phyloP scores from a whole-genome alignment of 2,329 filamentous ascomycete genomes.

The Talaromyces albobiverticillius region DNA sequence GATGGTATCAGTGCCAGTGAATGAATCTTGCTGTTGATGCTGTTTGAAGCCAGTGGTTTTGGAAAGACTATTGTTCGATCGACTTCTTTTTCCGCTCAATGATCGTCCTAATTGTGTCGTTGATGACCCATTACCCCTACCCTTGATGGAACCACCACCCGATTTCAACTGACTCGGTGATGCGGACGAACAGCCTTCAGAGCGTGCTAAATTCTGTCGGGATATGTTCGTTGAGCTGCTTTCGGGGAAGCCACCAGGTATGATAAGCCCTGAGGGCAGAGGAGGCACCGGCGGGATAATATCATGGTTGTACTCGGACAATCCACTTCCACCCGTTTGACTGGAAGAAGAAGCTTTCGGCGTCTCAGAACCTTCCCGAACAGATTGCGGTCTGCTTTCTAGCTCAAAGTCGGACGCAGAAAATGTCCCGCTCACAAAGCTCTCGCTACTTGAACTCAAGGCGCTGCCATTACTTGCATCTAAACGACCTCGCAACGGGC shows the following conservation, averaged over 20 bases:
- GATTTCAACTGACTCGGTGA: conserved; percentile 19
- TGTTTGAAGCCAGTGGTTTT: conserved; percentile 13
- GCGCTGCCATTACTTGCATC: conserved; percentile 30
- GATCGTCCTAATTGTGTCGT: conserved; percentile 23
- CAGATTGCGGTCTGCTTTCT: conserved; percentile 28
- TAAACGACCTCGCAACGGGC: conserved; percentile 41
- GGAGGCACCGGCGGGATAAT: conserved; percentile 47
- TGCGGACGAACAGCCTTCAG: conserved; percentile 32
- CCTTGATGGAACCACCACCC: conserved; percentile 19
- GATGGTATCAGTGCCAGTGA: neutral
- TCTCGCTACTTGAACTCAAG: conserved; percentile 42
- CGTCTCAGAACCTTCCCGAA: conserved; percentile 30
- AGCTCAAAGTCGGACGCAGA: conserved; percentile 34
- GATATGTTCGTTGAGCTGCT: conserved; percentile 18
- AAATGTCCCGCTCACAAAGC: conserved; percentile 41
- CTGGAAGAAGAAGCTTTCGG: conserved; percentile 24
- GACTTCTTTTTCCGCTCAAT: conserved; percentile 33
- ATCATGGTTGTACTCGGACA: conserved; percentile 21
- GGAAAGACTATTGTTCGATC: conserved; percentile 30
- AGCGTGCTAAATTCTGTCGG: conserved; percentile 25
- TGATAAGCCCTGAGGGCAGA: conserved; percentile 38
- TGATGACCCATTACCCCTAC: conserved; percentile 19
- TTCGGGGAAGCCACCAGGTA: conserved; percentile 43
- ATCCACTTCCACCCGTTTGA: conserved; percentile 12
- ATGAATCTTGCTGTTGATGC: conserved; percentile 15